These are phyloP conservation scores for Aethionema arabicum DNA, from an alignment of 345 rosid species.

Conservation along the genomic window DNA sequence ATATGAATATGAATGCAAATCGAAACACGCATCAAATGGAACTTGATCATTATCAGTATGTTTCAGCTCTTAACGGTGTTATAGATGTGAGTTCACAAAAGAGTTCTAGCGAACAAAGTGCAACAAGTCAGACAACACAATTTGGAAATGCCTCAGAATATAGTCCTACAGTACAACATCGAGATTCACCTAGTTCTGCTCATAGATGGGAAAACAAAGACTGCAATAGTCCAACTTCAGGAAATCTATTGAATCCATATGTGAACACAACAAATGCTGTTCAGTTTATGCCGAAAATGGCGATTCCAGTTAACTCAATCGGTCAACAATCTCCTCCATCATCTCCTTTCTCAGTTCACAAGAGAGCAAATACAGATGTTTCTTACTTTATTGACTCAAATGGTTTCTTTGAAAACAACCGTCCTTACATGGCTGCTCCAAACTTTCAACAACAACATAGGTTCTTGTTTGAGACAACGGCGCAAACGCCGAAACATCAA, in stretches of 20 bases:
- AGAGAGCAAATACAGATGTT: slow-evolving; percentile 42
- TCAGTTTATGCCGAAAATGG: slow-evolving; percentile 39
- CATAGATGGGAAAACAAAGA: slow-evolving; percentile 50
- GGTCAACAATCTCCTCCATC: slow-evolving; percentile 49
- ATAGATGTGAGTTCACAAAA: slow-evolving; percentile 51
- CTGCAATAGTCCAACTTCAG: slow-evolving; percentile 40
- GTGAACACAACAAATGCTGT: slow-evolving; percentile 36
- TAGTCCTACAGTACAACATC: slow-evolving; percentile 42
- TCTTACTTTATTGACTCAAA: slow-evolving; percentile 38
- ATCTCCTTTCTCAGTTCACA: slow-evolving; percentile 45
- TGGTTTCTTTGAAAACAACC: slow-evolving; percentile 37
- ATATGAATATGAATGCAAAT: slow-evolving; percentile 27
- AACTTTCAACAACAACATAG: slow-evolving; percentile 40
- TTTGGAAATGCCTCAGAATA: slow-evolving; percentile 51
- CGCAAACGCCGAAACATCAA: slow-evolving; percentile 33
- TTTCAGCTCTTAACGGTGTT: slow-evolving; percentile 70
- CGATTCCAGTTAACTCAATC: slow-evolving; percentile 34
- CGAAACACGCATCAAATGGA: slow-evolving; percentile 39
- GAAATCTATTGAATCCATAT: slow-evolving; percentile 33
- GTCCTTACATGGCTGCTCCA: slow-evolving; percentile 37
- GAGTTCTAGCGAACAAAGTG: slow-evolving; percentile 50
- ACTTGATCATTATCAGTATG: slow-evolving; percentile 53
- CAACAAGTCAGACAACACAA: slow-evolving; percentile 48
- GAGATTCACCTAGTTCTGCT: slow-evolving; percentile 50
- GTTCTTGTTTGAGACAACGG: slow-evolving; percentile 41